Conservation (phyloP, 2,329 filamentous ascomycete genomes). For the Colletotrichum horii region DNA sequence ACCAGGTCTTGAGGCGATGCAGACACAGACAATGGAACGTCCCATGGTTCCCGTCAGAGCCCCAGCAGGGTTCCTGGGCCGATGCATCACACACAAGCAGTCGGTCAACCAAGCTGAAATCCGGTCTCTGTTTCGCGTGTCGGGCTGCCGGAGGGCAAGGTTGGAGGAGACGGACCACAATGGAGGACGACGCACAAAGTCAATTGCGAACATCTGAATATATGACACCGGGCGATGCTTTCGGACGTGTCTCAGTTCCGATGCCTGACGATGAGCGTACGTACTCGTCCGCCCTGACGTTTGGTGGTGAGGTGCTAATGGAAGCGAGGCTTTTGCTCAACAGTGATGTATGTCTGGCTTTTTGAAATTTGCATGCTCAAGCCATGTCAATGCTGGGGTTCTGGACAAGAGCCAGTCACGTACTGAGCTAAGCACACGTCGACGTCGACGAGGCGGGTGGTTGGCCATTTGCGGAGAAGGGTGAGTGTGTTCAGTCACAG, state of each 20-base stretch:
- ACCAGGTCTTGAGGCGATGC: not conserved
- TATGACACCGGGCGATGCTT: slow-evolving; percentile 6
- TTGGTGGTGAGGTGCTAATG: not conserved
- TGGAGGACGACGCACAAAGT: not conserved
- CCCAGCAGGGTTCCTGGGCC: not conserved
- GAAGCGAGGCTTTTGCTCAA: not conserved
- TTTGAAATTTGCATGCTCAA: not conserved
- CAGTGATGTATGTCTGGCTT: not conserved
- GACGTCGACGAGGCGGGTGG: not conserved
- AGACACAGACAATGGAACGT: not conserved
- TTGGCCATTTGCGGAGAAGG: not conserved
- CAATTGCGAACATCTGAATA: slow-evolving; percentile 7
- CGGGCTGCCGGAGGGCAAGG: not conserved
- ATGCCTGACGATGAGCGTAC: not conserved
- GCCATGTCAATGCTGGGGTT: not conserved
- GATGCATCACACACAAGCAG: not conserved
- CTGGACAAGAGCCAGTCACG: not conserved
- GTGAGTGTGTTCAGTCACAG: too few relatives aligned
- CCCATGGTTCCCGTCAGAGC: not conserved
- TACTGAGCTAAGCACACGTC: not conserved
- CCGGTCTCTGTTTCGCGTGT: not conserved
- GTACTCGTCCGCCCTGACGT: not conserved
- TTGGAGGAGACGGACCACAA: not conserved
- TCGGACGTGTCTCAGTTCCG: slow-evolving; percentile 13
- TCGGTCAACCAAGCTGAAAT: not conserved